Percentiles rank a stretch among this genome's conserved stretches.
phyloP scores from a whole-genome alignment of 177 flowering plant genomes.

The Vitis hybrid region DNA sequence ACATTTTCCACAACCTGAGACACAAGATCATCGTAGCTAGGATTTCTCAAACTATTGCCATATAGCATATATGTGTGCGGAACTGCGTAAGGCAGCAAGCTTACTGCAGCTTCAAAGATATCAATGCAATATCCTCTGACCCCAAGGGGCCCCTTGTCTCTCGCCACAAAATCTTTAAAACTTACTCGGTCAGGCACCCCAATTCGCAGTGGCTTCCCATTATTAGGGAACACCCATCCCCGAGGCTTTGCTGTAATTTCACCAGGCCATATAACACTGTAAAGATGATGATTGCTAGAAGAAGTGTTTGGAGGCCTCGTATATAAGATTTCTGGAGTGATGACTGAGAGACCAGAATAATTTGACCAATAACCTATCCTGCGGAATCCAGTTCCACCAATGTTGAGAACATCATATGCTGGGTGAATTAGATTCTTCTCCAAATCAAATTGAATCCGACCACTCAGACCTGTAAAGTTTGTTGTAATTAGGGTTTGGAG shows the following conservation, averaged over 20 bases:
- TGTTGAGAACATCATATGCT: constrained; percentile 64
- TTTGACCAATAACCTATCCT: constrained; percentile 78
- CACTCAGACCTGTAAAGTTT: constrained; percentile 67
- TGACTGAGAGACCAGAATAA: constrained; percentile 61
- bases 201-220: constrained; percentile 63
- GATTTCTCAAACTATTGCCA: constrained; percentile 74
- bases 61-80: constrained; percentile 59
- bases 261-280: constrained; percentile 74
- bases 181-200: constrained; percentile 71
- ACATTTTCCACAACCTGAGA: constrained; percentile 60
- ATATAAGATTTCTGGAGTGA: constrained; percentile 60
- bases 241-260: constrained; percentile 49
- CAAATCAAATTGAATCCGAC: constrained; percentile 51
- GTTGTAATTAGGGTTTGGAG: constrained; percentile 39
- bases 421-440: constrained; percentile 57
- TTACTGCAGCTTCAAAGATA: constrained; percentile 88
- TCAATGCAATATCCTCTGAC: constrained; percentile 84
- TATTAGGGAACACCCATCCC: constrained; percentile 89
- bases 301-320: constrained; percentile 46
- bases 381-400: constrained; percentile 57
- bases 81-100: constrained; percentile 78
- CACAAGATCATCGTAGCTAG: constrained; percentile 59
- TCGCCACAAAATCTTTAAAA: constrained; percentile 56
- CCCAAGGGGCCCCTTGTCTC: constrained; percentile 48
- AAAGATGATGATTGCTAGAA: constrained; percentile 46